phyloP scores from a whole-genome alignment of 768 basidiomycete species.

The Neoboletus brunneissimus region DNA sequence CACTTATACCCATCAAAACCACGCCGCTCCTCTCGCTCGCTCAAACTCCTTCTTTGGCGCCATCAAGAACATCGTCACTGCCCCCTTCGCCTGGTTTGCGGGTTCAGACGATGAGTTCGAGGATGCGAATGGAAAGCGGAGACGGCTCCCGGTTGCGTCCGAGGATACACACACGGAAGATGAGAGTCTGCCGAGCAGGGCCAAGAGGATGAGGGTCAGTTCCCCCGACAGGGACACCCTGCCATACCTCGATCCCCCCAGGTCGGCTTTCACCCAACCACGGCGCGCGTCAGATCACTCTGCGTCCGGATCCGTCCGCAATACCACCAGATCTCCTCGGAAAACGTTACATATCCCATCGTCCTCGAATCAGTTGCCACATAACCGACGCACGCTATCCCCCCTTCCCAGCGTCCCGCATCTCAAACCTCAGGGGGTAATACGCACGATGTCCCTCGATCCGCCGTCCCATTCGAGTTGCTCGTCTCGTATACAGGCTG shows the following conservation, averaged over 20 bases:
- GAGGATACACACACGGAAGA: conserved; percentile 31
- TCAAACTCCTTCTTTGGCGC: conserved; percentile 59
- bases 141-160: conserved; percentile 37
- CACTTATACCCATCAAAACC: conserved; percentile 28
- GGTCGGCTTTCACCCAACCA: conserved; percentile 38
- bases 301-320: conserved; percentile 21
- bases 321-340: conserved; percentile 27
- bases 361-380: conserved; percentile 31
- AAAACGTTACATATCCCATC: conserved; percentile 33
- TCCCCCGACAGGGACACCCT: conserved; percentile 45
- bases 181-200: conserved; percentile 31
- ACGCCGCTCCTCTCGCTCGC: conserved; percentile 42
- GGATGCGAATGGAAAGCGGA: conserved; percentile 54
- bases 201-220: conserved; percentile 53
- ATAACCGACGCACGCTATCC: conserved; percentile 42
- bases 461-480: conserved; percentile 41
- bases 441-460: conserved; percentile 74
- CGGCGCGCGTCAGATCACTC: conserved; percentile 19
- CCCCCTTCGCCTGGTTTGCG: conserved; percentile 56
- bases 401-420: conserved; percentile 35
- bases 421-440: conserved; percentile 35
- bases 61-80: conserved; percentile 64
- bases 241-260: conserved; percentile 56
- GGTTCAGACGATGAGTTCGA: conserved; percentile 48
- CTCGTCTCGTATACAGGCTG: conserved; percentile 24